Conservation (phyloP, 192 early-diverging fungal genomes). For the Umbelopsis vinacea region DNA sequence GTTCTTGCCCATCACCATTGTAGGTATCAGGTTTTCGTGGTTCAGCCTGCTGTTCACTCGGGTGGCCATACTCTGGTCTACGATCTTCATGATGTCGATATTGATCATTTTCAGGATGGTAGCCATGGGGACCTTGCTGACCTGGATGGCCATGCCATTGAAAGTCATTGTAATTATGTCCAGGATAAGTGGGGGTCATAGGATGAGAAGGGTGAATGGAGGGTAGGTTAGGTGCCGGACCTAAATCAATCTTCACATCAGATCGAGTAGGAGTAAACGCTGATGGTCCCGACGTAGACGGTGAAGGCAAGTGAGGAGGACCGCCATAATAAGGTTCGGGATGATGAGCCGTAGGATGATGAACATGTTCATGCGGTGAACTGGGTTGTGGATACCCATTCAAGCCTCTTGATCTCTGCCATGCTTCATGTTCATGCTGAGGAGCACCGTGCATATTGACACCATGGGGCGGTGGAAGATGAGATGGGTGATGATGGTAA, state of each 20-base stretch:
- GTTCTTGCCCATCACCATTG: not conserved
- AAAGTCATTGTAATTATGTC: conserved; percentile 9
- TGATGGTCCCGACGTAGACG: conserved; percentile 6
- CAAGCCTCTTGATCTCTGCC: conserved; percentile 18
- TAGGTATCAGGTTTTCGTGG: not conserved
- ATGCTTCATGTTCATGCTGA: conserved; percentile 2
- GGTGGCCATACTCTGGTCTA: conserved; percentile 3
- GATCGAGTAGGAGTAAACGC: conserved; percentile 15
- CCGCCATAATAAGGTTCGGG: conserved; percentile 15
- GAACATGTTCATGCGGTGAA: conserved; percentile 14
- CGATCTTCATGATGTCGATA: conserved; percentile 10
- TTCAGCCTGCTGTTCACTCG: conserved; percentile 11
- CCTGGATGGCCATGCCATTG: conserved; percentile 17
- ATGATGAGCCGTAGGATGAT: conserved; percentile 22
- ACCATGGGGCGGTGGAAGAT: conserved; percentile 6
- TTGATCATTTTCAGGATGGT: conserved; percentile 15
- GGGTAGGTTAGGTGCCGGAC: conserved; percentile 20
- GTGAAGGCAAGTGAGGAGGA: conserved; percentile 8
- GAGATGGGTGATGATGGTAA: not conserved
- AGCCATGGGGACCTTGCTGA: not conserved
- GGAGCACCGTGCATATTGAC: conserved; percentile 5
- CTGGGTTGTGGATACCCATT: conserved; percentile 5
- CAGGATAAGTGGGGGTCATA: conserved; percentile 9
- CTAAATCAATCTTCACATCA: conserved; percentile 14
- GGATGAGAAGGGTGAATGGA: conserved; percentile 17